Conservation (phyloP, 371 early-diverging fungal species). For the Mortierella sp. region DNA sequence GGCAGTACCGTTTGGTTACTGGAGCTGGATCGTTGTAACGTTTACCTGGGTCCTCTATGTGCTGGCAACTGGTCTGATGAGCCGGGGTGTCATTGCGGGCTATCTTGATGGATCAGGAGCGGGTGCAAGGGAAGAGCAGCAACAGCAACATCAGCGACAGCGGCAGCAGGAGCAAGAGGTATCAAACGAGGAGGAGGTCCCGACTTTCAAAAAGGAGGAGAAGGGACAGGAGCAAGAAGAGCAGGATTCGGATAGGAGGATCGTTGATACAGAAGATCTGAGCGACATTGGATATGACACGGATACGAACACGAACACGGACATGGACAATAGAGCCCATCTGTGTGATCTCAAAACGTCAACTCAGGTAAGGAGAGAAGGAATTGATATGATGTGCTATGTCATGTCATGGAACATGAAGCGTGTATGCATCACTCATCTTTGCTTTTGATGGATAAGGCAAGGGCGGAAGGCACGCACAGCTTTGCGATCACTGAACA, state of each 20-base stretch:
- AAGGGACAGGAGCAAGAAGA: neutral
- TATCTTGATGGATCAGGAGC: neutral
- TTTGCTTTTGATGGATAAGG: too few relatives aligned
- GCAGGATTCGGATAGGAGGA: neutral
- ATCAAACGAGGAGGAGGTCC: neutral
- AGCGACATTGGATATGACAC: neutral
- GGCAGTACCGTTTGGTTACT: too few relatives aligned
- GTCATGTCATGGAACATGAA: too few relatives aligned
- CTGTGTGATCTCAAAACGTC: too few relatives aligned
- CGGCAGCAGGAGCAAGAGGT: neutral
- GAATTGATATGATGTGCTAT: too few relatives aligned
- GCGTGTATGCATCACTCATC: too few relatives aligned
- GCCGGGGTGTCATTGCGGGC: neutral
- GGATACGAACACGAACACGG: neutral
- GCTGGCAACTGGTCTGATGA: neutral
- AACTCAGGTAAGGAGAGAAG: constrained; percentile 2
- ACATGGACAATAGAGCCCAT: neutral
- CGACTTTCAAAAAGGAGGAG: neutral
- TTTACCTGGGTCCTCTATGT: neutral
- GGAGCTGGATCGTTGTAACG: neutral
- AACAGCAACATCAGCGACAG: neutral
- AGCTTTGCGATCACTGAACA: too few relatives aligned
- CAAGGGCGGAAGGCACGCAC: too few relatives aligned
- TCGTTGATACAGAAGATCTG: neutral
- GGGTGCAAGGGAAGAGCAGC: too few relatives aligned